Base-by-base conservation (phyloP, 2,329 filamentous ascomycete genomes). In the Trichoderma koningii region DNA sequence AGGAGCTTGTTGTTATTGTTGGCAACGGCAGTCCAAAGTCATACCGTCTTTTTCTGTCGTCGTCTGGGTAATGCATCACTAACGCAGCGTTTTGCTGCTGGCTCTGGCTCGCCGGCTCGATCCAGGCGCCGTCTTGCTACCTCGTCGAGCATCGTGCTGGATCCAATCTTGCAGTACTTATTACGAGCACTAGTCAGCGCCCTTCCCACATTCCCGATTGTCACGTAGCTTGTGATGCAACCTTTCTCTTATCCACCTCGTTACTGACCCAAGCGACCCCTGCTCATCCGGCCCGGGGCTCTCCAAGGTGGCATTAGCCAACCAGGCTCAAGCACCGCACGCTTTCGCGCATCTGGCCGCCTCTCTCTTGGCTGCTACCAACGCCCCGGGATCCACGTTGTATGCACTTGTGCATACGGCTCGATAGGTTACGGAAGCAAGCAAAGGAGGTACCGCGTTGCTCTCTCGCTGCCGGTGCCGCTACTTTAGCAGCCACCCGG, bases 151-250 rank as follows among this genome's bases (percentile, higher is more conserved):
- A 7, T 51, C 23, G 21, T 30, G 17, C 19, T 23, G 12, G 51
- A 4, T n/a, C 28, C 51, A 44, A 28, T 55, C 52, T 44, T 12
- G 19, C 21, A 14, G 12, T 14, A 38, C 34, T 14, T 38, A 38
- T 48, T 63, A 63, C 50, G 48, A 55, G 50, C 50, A 63, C 59
- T 63, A 63, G 59, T 63, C 59, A 63, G 50, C 55, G 55, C 53
- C 55, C 47, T 65, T 65, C 55, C 63, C 63, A 59, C 53, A 65
- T 65, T 38, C 55, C 55, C 48, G 56, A 65, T 65, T 65, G 63
- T 65, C 63, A 65, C 63, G 63, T 65, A 65, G 63, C 63, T 44
- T 55, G 61, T 55, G 61, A 55, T 63, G 61, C 61, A 63, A 63
- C 61, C 53, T 41, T 64, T 62, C 34, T 62, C 50, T 62, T 53